phyloP scores from a whole-genome alignment of 192 early-diverging fungal genomes.

The Entomortierella chlamydospora region DNA sequence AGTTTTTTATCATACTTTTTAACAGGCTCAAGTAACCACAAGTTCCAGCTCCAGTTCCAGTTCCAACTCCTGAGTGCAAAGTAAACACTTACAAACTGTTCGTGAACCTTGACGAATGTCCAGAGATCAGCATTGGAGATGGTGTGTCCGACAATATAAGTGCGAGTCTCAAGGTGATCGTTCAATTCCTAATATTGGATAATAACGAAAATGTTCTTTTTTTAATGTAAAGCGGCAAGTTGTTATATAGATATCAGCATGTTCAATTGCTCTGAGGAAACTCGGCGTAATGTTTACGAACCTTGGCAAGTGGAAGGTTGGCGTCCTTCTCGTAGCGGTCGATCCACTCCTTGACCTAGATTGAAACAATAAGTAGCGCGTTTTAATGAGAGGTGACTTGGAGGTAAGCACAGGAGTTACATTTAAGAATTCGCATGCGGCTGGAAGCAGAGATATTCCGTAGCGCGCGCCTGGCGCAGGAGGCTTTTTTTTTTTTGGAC shows the following conservation, averaged over 20 bases:
- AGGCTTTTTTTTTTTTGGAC: background rate
- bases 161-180: conserved; percentile 70
- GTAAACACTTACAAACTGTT: conserved; percentile 64
- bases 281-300: background rate
- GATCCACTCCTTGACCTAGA: conserved; percentile 48
- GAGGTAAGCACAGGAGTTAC: too few relatives aligned
- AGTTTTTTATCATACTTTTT: too few relatives aligned
- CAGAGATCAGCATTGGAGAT: conserved; percentile 75
- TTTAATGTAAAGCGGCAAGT: background rate
- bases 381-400: background rate
- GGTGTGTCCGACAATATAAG: conserved; percentile 74
- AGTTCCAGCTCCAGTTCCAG: too few relatives aligned
- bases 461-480: background rate
- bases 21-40: too few relatives aligned
- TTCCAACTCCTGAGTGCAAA: too few relatives aligned
- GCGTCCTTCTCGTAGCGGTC: conserved; percentile 46
- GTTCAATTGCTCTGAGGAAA: too few relatives aligned
- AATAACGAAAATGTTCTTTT: background rate
- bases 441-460: background rate
- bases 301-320: conserved; percentile 42
- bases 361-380: background rate
- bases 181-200: conserved; percentile 59
- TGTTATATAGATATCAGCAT: background rate
- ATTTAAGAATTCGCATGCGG: too few relatives aligned
- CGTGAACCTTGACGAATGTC: conserved; percentile 73